Percentiles rank a stretch among this genome's conserved stretches.
Conservation (phyloP, 352 stramenopile genomes). For the Globisporangium nagaii region DNA sequence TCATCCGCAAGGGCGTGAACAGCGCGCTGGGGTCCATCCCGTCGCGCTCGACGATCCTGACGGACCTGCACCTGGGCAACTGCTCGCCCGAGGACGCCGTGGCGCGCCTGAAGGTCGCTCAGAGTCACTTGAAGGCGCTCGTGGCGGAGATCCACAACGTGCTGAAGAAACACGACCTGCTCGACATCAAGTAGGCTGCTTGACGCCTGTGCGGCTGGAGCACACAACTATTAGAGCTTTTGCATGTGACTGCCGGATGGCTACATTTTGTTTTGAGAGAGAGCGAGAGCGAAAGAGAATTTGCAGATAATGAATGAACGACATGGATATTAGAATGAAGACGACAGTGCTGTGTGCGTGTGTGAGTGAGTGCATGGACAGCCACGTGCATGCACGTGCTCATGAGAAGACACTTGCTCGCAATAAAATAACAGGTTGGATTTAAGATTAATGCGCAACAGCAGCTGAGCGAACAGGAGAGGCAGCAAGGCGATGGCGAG, state of each 20-base stretch:
- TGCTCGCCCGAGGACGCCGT: constrained; percentile 27
- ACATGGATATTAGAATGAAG: too few relatives aligned
- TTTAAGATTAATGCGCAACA: constrained; percentile 10
- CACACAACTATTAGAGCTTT: constrained; percentile 3
- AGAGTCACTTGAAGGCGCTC: constrained; percentile 41
- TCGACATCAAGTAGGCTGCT: constrained; percentile 71
- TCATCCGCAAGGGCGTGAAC: constrained; percentile 82
- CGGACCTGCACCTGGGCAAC: constrained; percentile 33
- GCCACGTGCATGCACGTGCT: too few relatives aligned
- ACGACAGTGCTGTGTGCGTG: too few relatives aligned
- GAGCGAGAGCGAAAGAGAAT: too few relatives aligned
- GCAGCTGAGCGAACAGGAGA: background rate
- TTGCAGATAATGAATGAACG: too few relatives aligned
- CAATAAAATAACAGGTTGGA: constrained; percentile 15
- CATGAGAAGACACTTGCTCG: background rate
- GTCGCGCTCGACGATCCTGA: constrained; percentile 47
- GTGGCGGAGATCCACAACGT: constrained; percentile 44
- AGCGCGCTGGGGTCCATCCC: constrained; percentile 64
- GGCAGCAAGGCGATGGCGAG: background rate
- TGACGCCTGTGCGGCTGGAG: too few relatives aligned
- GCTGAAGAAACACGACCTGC: constrained; percentile 59
- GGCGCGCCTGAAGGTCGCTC: constrained; percentile 28
- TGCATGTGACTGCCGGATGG: background rate
- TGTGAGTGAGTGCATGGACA: too few relatives aligned
- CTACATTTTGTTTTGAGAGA: background rate